Conservation (phyloP, 495 filamentous ascomycete genomes). For the Talaromyces ruber region DNA sequence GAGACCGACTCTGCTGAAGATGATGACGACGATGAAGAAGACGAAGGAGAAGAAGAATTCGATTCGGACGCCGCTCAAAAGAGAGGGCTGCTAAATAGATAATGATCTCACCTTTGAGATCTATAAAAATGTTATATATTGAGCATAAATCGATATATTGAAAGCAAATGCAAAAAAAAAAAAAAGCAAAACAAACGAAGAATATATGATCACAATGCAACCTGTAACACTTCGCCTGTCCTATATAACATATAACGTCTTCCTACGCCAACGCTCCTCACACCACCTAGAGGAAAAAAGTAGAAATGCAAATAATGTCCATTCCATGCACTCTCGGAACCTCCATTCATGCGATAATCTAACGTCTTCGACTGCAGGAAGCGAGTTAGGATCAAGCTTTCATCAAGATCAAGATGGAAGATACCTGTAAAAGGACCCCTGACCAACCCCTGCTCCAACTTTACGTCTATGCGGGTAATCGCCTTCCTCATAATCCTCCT, state of each 20-base stretch:
- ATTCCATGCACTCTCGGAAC: too few relatives aligned
- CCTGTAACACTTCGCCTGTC: background rate
- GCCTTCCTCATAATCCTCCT: background rate
- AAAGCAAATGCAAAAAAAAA: background rate
- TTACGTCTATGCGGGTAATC: background rate
- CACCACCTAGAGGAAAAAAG: background rate
- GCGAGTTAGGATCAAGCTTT: background rate
- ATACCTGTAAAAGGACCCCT: background rate
- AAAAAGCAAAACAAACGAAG: background rate
- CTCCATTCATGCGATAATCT: background rate
- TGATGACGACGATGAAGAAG: slow-evolving; percentile 39
- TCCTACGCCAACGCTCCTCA: background rate
- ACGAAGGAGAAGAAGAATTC: slow-evolving; percentile 24
- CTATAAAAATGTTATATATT: background rate
- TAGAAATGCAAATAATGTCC: background rate
- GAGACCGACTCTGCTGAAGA: slow-evolving; percentile 42
- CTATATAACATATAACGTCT: background rate
- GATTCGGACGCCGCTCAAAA: slow-evolving; percentile 7
- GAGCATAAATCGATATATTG: background rate
- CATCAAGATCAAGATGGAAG: background rate
- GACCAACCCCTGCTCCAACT: background rate
- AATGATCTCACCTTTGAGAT: background rate
- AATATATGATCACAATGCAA: background rate
- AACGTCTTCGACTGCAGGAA: background rate
- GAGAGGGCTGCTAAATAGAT: slow-evolving; percentile 1